Base-by-base conservation (phyloP, 306 rosid species). In the Fagus sylvatica region DNA sequence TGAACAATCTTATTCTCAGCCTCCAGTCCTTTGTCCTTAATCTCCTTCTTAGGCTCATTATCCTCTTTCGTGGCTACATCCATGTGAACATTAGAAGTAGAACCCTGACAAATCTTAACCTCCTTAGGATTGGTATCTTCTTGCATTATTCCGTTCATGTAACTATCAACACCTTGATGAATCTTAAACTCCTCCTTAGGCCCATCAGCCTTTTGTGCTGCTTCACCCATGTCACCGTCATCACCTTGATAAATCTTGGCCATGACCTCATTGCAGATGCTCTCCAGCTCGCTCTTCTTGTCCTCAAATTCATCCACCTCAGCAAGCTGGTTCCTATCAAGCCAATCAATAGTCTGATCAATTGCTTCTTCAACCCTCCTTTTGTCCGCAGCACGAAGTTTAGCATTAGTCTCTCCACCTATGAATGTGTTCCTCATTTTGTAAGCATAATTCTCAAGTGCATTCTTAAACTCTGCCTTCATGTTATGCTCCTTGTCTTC, bases 361-460 rank as follows among this genome's bases (percentile, higher is more conserved):
- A 88, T 83, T 1, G 86, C 88, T 79, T 88, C 89, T 49, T 83
- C 88, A 6, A 88, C 84, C 53, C 72, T 88, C 79, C 84, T 81
- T 86, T 83, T 88, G 46, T 85, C 83, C 48, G 70, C 88, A 1
- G 76, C 78, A 0, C 84, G 5, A 13, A 88, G 36, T 84, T 88
- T 86, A 11, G 91, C 86, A 16, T 82, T 78, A 41, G 86, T 81
- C 85, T 81, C 84, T 1, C 79, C 89, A 69, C 85, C 89, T 13
- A 74, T 88, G 12, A 88, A 68, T 5, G 89, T 88, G 76, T 84
- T 88, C 74, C 85, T 85, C 88, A 88, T 83, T 77, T 85, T 88
- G 11, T 73, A 85, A 3, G 90, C 79, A 7, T 87, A 88, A n/a
- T 85, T 85, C 84, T 85, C 89, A 2, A 88, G 67, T 0, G 88